Evolutionary conservation across 768 basidiomycete species (phyloP).

Genomic region (Tephrocybe sp.): DNA sequence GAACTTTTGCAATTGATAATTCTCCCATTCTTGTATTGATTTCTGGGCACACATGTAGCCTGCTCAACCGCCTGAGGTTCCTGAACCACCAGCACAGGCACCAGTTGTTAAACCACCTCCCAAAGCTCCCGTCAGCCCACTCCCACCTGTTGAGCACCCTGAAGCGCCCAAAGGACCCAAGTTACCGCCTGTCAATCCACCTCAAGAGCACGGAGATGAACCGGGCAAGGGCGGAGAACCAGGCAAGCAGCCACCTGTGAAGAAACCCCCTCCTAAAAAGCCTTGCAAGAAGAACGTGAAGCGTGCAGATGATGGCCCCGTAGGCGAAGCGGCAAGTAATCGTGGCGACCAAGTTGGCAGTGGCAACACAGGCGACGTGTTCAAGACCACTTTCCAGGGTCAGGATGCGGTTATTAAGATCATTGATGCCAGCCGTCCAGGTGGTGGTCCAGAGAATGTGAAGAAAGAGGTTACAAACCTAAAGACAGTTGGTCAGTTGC

Average conservation of each 20-base stretch:
- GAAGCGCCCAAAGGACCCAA: too few relatives aligned
- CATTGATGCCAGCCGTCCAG: background rate
- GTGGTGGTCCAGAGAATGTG: background rate
- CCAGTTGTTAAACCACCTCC: background rate
- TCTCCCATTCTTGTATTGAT: too few relatives aligned
- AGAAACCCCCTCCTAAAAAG: background rate
- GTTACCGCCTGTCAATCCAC: background rate
- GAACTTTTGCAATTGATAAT: too few relatives aligned
- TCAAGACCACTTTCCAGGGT: background rate
- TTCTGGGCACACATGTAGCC: too few relatives aligned
- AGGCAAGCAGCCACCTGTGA: background rate
- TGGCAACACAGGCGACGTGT: background rate
- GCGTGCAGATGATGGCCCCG: background rate
- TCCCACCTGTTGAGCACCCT: too few relatives aligned
- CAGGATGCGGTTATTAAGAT: background rate
- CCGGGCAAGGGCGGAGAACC: background rate
- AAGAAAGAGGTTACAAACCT: constrained; percentile 3
- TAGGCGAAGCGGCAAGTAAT: background rate
- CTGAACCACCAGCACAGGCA: background rate
- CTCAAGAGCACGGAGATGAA: background rate
- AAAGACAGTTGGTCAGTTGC: background rate
- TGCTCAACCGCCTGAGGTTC: background rate
- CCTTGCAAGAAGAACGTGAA: background rate
- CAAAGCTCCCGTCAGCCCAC: too few relatives aligned
- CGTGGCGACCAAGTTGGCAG: background rate